phyloP scores from a whole-genome alignment of 1,284 basidiomycete genomes.

The Sphagnurus paluster region DNA sequence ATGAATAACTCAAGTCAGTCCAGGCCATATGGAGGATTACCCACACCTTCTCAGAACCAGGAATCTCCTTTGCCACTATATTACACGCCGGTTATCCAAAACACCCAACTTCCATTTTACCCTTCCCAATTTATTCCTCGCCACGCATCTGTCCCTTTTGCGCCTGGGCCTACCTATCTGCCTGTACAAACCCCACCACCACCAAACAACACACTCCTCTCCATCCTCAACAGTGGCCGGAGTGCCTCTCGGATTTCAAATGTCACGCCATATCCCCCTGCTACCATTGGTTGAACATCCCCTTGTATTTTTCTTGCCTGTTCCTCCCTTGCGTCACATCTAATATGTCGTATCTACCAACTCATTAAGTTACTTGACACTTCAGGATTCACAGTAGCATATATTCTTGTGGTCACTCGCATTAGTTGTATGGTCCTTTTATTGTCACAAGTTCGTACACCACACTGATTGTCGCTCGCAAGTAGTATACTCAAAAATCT shows the following conservation, averaged over 20 bases:
- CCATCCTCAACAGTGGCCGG: constrained; percentile 18
- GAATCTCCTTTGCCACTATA: constrained; percentile 1
- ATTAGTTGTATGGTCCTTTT: constrained; percentile 2
- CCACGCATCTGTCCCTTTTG: not conserved
- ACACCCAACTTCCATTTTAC: constrained; percentile 1
- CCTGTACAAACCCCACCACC: constrained; percentile 8
- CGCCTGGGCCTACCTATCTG: not conserved
- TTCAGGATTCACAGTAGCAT: not conserved
- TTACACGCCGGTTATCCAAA: not conserved
- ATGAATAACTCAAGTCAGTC: constrained; percentile 29
- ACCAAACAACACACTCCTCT: constrained; percentile 17
- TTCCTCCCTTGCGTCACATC: not conserved
- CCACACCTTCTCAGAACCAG: constrained; percentile 1
- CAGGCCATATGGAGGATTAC: not conserved
- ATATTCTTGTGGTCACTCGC: not conserved
- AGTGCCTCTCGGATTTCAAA: constrained; percentile 10
- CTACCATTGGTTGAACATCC: constrained; percentile 3
- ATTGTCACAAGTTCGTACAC: not conserved
- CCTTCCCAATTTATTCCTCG: not conserved
- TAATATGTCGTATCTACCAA: not conserved
- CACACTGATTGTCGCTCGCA: constrained; percentile 1
- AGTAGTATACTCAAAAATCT: constrained; percentile 5
- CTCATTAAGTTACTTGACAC: not conserved
- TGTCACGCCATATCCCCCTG: constrained; percentile 7
- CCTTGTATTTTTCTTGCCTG: not conserved